Conservation (phyloP, 208 protist species). For the Trichomonas vaginalis region DNA sequence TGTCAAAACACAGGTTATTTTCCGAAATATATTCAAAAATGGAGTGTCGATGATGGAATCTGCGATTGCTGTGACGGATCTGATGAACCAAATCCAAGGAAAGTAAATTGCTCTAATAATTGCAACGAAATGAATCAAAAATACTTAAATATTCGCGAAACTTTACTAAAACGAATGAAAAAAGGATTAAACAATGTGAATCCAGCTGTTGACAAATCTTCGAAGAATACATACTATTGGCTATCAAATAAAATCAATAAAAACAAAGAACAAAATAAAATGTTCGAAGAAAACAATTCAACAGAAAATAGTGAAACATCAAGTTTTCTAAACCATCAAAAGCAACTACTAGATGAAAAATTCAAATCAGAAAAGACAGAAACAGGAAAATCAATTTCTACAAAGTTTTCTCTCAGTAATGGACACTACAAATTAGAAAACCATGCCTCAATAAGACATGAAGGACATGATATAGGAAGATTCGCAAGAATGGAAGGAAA, state of each 20-base stretch:
- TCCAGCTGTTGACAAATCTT: too few relatives aligned
- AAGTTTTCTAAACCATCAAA: neutral
- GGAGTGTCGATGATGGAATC: neutral
- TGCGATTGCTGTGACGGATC: slow-evolving; percentile 10
- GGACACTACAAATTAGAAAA: neutral
- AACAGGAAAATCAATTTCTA: neutral
- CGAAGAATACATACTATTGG: neutral
- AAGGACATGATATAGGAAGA: neutral
- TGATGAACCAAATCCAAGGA: neutral
- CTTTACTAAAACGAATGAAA: neutral
- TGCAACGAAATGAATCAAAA: neutral
- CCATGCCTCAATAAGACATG: neutral
- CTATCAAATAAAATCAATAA: neutral
- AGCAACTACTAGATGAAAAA: neutral
- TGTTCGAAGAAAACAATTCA: neutral
- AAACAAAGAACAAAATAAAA: neutral
- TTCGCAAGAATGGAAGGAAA: neutral
- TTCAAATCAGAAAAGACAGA: neutral
- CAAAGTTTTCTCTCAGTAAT: neutral
- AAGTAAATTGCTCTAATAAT: neutral
- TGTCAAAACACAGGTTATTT: neutral
- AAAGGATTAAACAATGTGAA: neutral
- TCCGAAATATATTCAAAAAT: neutral
- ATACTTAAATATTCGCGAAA: neutral
- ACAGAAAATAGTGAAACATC: neutral